Evolutionary conservation across 768 basidiomycete genomes (phyloP).

Genomic region (Rhodosporidiobolus odoratus): DNA sequence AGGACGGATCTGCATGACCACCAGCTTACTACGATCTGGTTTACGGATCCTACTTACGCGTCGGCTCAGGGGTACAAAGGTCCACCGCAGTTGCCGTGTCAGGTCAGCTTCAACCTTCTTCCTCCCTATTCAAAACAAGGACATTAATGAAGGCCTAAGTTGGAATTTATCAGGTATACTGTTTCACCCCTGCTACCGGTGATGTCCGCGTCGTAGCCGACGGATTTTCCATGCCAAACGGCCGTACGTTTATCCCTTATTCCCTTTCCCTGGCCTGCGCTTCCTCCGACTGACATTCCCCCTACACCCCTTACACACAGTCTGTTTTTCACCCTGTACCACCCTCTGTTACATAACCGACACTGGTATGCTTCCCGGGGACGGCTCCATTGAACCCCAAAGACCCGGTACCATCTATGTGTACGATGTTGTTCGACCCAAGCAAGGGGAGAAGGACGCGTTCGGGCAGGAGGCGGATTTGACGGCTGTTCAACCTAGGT

Average conservation of each 20-base stretch:
- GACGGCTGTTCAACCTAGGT: constrained; percentile 39
- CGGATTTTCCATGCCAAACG: constrained; percentile 68
- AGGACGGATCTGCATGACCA: constrained; percentile 5
- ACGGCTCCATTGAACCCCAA: background rate
- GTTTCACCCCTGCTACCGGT: constrained; percentile 63
- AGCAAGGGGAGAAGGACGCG: background rate
- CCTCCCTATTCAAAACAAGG: too few species aligned
- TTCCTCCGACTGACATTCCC: background rate
- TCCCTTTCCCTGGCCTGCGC: constrained; percentile 51
- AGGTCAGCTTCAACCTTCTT: background rate
- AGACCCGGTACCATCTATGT: constrained; percentile 49
- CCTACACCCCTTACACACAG: background rate
- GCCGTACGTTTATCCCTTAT: constrained; percentile 62
- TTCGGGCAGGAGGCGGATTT: background rate
- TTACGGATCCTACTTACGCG: constrained; percentile 35
- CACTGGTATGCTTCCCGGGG: constrained; percentile 20
- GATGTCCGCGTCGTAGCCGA: constrained; percentile 67
- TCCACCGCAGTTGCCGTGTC: constrained; percentile 58
- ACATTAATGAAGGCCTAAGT: too few species aligned
- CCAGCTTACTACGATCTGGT: constrained; percentile 19
- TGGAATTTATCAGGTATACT: constrained; percentile 58
- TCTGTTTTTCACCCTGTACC: constrained; percentile 10
- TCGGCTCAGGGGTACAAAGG: constrained; percentile 13
- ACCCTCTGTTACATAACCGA: constrained; percentile 34
- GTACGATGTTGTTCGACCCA: constrained; percentile 58